Percentiles rank a stretch among this genome's conserved stretches.
Conservation (phyloP, 2,329 filamentous ascomycete genomes). For the Diaporthe amygdali region DNA sequence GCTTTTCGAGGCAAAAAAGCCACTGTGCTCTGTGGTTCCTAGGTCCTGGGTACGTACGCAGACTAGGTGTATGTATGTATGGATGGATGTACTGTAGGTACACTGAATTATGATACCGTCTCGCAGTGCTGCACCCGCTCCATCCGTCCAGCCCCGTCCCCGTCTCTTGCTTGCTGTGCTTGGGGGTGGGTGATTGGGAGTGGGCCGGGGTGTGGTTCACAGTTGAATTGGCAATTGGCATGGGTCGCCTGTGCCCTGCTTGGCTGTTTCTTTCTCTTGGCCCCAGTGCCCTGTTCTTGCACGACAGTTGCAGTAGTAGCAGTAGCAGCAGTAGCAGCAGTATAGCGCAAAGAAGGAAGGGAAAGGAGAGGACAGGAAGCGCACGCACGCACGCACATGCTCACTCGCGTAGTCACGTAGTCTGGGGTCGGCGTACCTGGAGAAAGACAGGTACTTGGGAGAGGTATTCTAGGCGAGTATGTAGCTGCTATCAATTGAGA, state of each 20-base stretch:
- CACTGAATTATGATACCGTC: background rate
- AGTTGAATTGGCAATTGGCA: slow-evolving; percentile 14
- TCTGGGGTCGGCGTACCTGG: background rate
- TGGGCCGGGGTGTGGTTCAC: slow-evolving; percentile 17
- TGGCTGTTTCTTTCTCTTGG: slow-evolving; percentile 20
- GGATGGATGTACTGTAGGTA: too few species aligned
- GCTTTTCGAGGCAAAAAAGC: slow-evolving; percentile 1
- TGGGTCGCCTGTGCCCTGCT: slow-evolving; percentile 12
- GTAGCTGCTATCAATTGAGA: background rate
- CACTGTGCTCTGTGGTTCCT: slow-evolving; percentile 1
- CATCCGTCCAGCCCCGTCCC: slow-evolving; percentile 11
- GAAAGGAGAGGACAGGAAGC: background rate
- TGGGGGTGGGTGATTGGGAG: slow-evolving; percentile 11
- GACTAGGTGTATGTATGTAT: background rate
- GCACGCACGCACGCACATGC: background rate
- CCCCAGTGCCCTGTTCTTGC: slow-evolving; percentile 18
- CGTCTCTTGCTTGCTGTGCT: background rate
- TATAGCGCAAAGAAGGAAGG: background rate
- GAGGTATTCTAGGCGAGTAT: background rate
- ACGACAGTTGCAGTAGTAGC: background rate
- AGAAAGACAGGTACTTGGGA: background rate
- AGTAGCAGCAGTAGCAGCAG: background rate
- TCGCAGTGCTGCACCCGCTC: slow-evolving; percentile 12
- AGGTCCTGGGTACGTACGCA: background rate
- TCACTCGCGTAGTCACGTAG: background rate